phyloP scores from a whole-genome alignment of 2,329 filamentous ascomycete species.

The Neonectria ditissima region DNA sequence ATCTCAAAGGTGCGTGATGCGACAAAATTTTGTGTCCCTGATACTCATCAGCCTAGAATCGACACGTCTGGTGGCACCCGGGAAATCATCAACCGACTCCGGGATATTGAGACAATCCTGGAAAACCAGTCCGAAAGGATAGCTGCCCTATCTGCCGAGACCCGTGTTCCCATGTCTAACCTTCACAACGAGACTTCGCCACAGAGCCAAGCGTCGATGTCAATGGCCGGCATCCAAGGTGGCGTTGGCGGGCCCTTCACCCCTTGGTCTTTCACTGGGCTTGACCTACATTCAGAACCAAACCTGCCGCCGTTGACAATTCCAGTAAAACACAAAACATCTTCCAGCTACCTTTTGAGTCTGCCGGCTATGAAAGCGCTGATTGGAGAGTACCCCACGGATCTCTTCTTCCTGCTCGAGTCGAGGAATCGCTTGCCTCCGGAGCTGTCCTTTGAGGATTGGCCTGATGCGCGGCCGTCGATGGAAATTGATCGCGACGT shows the following conservation, averaged over 20 bases:
- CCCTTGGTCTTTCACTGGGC: conserved; percentile 9
- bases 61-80: conserved; percentile 45
- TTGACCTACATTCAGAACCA: conserved; percentile 17
- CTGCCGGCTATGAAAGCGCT: conserved; percentile 44
- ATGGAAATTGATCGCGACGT: conserved; percentile 28
- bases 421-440: conserved; percentile 40
- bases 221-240: conserved; percentile 19
- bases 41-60: conserved; percentile 33
- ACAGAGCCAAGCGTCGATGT: conserved; percentile 30
- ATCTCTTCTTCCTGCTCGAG: conserved; percentile 46
- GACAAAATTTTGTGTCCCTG: neutral
- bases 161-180: neutral
- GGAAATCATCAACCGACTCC: conserved; percentile 44
- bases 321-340: conserved; percentile 46
- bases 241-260: conserved; percentile 14
- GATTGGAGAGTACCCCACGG: conserved; percentile 46
- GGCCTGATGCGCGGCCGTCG: conserved; percentile 9
- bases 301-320: conserved; percentile 44
- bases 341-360: conserved; percentile 45
- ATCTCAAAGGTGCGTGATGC: conserved; percentile 37
- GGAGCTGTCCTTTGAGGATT: conserved; percentile 36
- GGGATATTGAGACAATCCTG: conserved; percentile 44
- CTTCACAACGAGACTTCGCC: conserved; percentile 26
- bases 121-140: conserved; percentile 36
- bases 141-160: conserved; percentile 24